Percentiles rank a stretch among this genome's conserved stretches.
These are phyloP conservation scores for Rhododendron molle DNA, from an alignment of 148 eudicot species.

Conservation along the genomic window DNA sequence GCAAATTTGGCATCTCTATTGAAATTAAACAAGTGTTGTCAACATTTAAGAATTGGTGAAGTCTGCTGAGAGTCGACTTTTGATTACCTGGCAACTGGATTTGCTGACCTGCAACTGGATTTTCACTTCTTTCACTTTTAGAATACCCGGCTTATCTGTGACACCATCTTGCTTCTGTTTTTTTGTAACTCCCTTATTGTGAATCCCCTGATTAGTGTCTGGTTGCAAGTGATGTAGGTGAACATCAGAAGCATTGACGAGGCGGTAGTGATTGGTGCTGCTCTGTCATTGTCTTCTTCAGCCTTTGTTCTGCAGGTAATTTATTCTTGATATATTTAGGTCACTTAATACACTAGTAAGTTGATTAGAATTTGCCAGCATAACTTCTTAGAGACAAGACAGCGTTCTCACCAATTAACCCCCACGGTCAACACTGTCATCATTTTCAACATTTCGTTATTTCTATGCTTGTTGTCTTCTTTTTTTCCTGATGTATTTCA, in stretches of 20 bases:
- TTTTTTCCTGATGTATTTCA: background rate
- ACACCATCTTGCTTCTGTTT: background rate
- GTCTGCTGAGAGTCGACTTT: background rate
- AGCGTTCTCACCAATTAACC: background rate
- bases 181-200: background rate
- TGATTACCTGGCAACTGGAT: background rate
- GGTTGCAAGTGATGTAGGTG: conserved; percentile 46
- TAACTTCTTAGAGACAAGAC: background rate
- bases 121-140: background rate
- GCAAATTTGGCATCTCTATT: background rate
- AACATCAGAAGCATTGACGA: conserved; percentile 93
- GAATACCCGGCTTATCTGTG: background rate
- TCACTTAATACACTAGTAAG: background rate
- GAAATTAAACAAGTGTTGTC: background rate
- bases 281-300: conserved; percentile 92
- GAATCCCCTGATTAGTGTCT: background rate
- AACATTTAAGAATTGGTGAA: background rate
- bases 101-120: background rate
- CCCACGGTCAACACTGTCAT: background rate
- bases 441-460: background rate
- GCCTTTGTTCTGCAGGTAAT: conserved; percentile 98
- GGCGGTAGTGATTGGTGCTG: conserved; percentile 96
- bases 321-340: background rate
- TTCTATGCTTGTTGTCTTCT: background rate
- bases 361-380: background rate